These are phyloP conservation scores for Fusarium humuli DNA, from an alignment of 2,329 filamentous ascomycete species.

Conservation along the genomic window DNA sequence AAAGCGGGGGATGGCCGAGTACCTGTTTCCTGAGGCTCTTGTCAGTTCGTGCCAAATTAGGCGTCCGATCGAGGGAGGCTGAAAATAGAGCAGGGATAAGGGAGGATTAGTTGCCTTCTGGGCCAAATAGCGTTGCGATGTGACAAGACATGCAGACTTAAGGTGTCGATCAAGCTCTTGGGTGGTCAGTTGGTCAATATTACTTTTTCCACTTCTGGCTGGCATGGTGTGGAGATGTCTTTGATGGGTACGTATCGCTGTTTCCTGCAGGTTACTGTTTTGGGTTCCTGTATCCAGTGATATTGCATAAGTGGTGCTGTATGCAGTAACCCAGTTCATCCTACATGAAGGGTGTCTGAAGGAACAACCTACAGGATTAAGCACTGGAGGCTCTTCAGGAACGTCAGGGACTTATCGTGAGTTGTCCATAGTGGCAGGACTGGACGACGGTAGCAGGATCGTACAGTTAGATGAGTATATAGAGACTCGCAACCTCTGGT, in stretches of 20 bases:
- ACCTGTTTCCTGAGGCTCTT: background rate
- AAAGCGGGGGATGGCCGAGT: background rate
- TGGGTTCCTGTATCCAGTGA: background rate
- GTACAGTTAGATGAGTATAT: background rate
- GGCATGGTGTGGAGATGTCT: background rate
- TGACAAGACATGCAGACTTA: background rate
- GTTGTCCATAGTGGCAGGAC: background rate
- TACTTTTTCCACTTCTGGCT: background rate
- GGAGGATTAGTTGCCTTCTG: background rate
- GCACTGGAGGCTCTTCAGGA: background rate
- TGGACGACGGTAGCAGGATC: background rate
- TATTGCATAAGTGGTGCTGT: background rate
- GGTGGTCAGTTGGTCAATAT: background rate
- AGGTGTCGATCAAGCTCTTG: too few species aligned
- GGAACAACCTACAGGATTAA: too few species aligned
- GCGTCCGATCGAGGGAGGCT: background rate
- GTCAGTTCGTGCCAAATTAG: fast-evolving
- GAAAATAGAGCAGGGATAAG: background rate
- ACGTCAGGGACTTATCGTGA: background rate
- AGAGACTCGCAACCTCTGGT: background rate
- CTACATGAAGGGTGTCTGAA: background rate
- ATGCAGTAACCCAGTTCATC: background rate
- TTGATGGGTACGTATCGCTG: background rate
- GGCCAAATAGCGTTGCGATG: background rate
- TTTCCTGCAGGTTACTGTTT: background rate